These are phyloP conservation scores for Skeletonema menzelii DNA, from an alignment of 108 stramenopile species.

Conservation along the genomic window DNA sequence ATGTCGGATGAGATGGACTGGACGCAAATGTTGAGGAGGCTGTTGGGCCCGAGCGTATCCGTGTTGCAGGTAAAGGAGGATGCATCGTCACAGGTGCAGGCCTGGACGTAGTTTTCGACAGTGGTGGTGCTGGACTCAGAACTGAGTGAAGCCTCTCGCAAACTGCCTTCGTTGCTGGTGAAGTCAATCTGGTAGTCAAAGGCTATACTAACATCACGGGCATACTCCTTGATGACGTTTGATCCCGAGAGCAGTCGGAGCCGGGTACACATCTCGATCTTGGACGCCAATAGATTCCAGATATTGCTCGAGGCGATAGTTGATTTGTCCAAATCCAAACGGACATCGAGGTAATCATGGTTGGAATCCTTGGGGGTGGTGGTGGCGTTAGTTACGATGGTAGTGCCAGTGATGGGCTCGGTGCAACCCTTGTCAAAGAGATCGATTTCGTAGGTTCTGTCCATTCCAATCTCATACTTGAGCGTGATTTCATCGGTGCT, in stretches of 20 bases:
- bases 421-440: conserved; percentile 38
- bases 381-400: not conserved
- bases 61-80: conserved; percentile 26
- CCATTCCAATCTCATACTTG: conserved; percentile 15
- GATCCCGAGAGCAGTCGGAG: conserved; percentile 27
- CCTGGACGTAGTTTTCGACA: conserved; percentile 27
- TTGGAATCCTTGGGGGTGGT: conserved; percentile 8
- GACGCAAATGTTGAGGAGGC: conserved; percentile 31
- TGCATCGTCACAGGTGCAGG: conserved; percentile 33
- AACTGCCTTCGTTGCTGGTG: not conserved
- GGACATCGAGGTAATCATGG: conserved; percentile 26
- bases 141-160: conserved; percentile 12
- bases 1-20: conserved; percentile 18
- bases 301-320: conserved; percentile 31
- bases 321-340: conserved; percentile 24
- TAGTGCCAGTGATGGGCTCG: conserved; percentile 28
- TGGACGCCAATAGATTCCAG: conserved; percentile 13
- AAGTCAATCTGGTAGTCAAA: conserved; percentile 39
- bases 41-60: conserved; percentile 7
- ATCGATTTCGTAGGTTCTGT: conserved; percentile 6
- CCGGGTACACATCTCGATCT: conserved; percentile 28
- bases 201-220: conserved; percentile 7
- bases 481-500: conserved; percentile 21
- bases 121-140: conserved; percentile 16
- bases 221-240: conserved; percentile 36